Percentiles rank a stretch among this genome's conserved stretches.
phyloP scores from a whole-genome alignment of 805 yeast genomes.

The Hagleromyces aurorensis region DNA sequence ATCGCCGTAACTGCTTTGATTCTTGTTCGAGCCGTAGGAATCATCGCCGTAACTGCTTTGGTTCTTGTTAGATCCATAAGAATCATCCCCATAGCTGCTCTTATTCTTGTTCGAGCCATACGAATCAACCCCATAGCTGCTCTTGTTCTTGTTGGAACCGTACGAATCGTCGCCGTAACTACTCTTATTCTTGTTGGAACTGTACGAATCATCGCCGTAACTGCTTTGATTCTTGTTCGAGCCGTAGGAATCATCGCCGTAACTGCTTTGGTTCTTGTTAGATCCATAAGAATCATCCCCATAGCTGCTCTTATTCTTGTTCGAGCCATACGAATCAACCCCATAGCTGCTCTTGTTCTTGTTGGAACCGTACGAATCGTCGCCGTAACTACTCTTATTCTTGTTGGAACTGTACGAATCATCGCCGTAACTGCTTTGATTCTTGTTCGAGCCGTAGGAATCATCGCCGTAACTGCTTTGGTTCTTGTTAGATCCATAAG shows the following conservation, averaged over 20 bases:
- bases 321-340: constrained; percentile 14
- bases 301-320: constrained; percentile 13
- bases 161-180: constrained; percentile 21
- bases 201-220: constrained; percentile 23
- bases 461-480: constrained; percentile 12
- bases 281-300: constrained; percentile 30
- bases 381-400: constrained; percentile 8
- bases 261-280: too few species aligned
- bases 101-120: constrained; percentile 15
- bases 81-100: constrained; percentile 12
- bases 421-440: constrained; percentile 9
- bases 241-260: constrained; percentile 29
- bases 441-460: constrained; percentile 9
- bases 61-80: constrained; percentile 26
- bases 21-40: constrained; percentile 31
- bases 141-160: constrained; percentile 18
- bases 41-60: too few species aligned
- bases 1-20: constrained; percentile 20
- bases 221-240: constrained; percentile 15
- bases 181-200: constrained; percentile 10
- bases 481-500: constrained; percentile 15
- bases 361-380: constrained; percentile 10
- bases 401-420: constrained; percentile 23
- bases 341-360: constrained; percentile 12
- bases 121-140: constrained; percentile 16